Evolutionary conservation across 2,329 filamentous ascomycete genomes (phyloP), one percentile per base, ranked within the genome.

Genomic region (Colletotrichum salicis): DNA sequence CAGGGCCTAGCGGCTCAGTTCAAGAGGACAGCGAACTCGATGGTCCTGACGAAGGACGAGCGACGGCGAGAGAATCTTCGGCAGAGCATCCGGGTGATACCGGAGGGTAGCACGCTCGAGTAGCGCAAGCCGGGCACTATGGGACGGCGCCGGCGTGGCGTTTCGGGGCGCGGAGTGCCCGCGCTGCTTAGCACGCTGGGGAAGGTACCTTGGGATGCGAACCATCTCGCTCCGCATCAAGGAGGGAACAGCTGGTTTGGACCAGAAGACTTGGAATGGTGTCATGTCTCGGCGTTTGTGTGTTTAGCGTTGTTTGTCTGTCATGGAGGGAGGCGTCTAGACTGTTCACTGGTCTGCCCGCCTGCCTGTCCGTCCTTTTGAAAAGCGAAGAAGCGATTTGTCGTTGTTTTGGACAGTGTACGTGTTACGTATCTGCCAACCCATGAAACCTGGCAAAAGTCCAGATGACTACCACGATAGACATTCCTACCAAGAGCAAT

Each of bases 51-150:
- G 35, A 78, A 76, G 52, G 76, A 77, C 19, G 82, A 84, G 63
- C 79, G 77, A 73, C 76, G 80, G 70, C 76, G 81, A 27, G 78
- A 80, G 41, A 78, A 79, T 29, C 72, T 85, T 58, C 80, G 80
- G 74, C 79, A 78, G 52, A 80, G 79, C 27, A 84, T 84, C 63
- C 78, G 77, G 63, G 77, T 82, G 66, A 74, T 84, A 37, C 77
- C 67, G 69, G 66, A 73, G 64, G 67, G 75, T 74, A 72, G 71
- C 71, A 45, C 70, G 31, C 12, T 64, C 12, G 64, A 69, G 51
- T 41, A 52, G 51, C 5, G 24, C 15, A 52, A 41, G 48, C 41
- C 41, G 22, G n/a, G 35, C 27, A 52, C 24, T 41, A 55, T 35
- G 29, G 27, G 37, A 67, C 64, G 68, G 24, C 56, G 45, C 55